Base-by-base conservation (phyloP, 1,284 basidiomycete species). In the Trichosporon asahii region DNA sequence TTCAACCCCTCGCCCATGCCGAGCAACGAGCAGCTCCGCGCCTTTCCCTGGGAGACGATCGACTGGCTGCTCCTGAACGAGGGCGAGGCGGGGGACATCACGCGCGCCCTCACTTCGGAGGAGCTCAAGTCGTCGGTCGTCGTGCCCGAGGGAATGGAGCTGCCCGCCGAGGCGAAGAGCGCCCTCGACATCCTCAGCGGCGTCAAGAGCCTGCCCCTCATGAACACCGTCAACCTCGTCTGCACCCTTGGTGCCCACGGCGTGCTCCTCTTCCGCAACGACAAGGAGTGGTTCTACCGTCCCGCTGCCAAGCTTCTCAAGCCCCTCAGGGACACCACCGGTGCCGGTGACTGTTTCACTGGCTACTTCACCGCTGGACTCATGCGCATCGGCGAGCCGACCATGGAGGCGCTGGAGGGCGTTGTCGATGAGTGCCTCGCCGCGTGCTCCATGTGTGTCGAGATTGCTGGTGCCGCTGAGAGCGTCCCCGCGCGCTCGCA, bases 1-100 rank as follows among this genome's bases (percentile, higher is more conserved):
- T 86, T 86, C 80, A 88, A 88, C 75, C 87, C 87, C 0, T 85
- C 84, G 0, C 87, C 87, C 3, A 87, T 88, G 85, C 85, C 84
- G 1, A 74, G 78, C 2, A 44, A 69, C 1, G 72, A 74, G 0
- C 79, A 86, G 67, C 79, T 87, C 14, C 74, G 76, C 3, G 63
- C 74, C 0, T 86, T 87, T 74, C 82, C 83, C 0, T 88, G 86
- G 87, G 65, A 68, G 0, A 57, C 74, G 15, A 75, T 88, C 8
- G 80, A 83, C 27, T 86, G 86, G 82, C 78, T 88, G 15, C 79
- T 87, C 25, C 83, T 88, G 49, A 88, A 88, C 73, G 84, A 87
- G 71, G 86, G 86, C 23, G 87, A 88, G 72, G 69, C 76, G 6
- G 73, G 66, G 9, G 75, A 74, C 65, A 74, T 79, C 9, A 68